Evolutionary conservation across 1,284 basidiomycete genomes (phyloP).

Genomic region (Phaffia rhodozyma): DNA sequence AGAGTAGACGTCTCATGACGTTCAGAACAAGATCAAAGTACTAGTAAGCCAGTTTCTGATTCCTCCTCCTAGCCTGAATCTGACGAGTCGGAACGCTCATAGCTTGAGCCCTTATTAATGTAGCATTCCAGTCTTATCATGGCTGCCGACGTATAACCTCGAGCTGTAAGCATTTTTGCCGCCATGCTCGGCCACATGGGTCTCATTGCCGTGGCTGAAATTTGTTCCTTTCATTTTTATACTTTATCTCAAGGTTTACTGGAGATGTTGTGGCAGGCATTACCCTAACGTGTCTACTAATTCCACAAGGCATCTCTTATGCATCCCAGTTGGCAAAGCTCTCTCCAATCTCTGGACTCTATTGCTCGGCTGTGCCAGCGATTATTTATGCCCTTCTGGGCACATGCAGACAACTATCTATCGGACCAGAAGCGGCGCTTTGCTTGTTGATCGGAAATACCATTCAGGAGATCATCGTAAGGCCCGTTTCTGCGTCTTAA

Average conservation of each 20-base stretch:
- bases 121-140: slow-evolving; percentile 36
- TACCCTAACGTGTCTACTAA: slow-evolving; percentile 77
- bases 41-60: slow-evolving; percentile 25
- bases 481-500: not conserved
- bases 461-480: slow-evolving; percentile 49
- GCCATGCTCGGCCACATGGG: not conserved
- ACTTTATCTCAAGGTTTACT: slow-evolving; percentile 43
- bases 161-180: slow-evolving; percentile 45
- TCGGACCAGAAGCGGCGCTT: slow-evolving; percentile 81
- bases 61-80: not conserved
- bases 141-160: slow-evolving; percentile 72
- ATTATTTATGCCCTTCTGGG: slow-evolving; percentile 76
- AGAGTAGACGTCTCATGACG: not conserved
- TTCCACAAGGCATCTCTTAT: slow-evolving; percentile 87
- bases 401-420: slow-evolving; percentile 48
- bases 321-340: slow-evolving; percentile 49
- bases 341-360: slow-evolving; percentile 69
- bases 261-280: slow-evolving; percentile 74
- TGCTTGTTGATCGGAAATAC: slow-evolving; percentile 81
- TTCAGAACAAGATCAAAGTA: slow-evolving; percentile 29
- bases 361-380: slow-evolving; percentile 68
- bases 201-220: not conserved
- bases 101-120: not conserved
- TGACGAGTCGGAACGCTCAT: not conserved
- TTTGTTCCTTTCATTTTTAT: slow-evolving; percentile 17